Evolutionary conservation across 2,329 filamentous ascomycete species (phyloP).

Genomic region (Aspergillus pseudoterreus): DNA sequence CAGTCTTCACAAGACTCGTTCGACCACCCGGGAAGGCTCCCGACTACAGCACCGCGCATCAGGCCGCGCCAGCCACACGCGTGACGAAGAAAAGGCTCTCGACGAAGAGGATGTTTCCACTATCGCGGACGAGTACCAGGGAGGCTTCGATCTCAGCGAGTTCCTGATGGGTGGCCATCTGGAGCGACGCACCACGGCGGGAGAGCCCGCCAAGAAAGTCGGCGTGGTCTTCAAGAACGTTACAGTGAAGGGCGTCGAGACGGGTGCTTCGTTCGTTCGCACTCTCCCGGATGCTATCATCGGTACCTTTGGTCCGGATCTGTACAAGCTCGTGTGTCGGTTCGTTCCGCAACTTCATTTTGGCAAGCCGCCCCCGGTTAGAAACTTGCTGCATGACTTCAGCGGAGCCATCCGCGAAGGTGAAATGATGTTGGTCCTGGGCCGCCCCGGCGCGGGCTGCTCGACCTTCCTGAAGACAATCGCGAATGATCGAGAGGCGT

Average conservation of each 20-base stretch:
- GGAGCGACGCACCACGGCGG: slow-evolving; percentile 64
- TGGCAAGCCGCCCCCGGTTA: slow-evolving; percentile 47
- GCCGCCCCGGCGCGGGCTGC: slow-evolving; percentile 70
- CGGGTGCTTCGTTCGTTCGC: slow-evolving; percentile 64
- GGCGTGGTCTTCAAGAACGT: slow-evolving; percentile 74
- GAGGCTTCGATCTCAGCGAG: slow-evolving; percentile 62
- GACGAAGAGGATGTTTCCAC: slow-evolving; percentile 33
- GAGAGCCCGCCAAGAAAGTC: slow-evolving; percentile 68
- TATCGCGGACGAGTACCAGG: slow-evolving; percentile 18
- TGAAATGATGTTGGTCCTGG: slow-evolving; percentile 71
- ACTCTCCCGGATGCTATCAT: slow-evolving; percentile 71
- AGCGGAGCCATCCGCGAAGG: slow-evolving; percentile 63
- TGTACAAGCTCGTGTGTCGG: slow-evolving; percentile 61
- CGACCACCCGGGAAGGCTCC: slow-evolving; percentile 24
- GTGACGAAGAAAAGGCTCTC: slow-evolving; percentile 45
- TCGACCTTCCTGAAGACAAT: slow-evolving; percentile 74
- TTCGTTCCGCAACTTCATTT: slow-evolving; percentile 52
- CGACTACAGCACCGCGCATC: slow-evolving; percentile 23
- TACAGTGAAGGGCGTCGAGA: slow-evolving; percentile 68
- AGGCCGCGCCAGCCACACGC: slow-evolving; percentile 22
- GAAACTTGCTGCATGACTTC: slow-evolving; percentile 63
- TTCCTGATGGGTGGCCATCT: slow-evolving; percentile 74
- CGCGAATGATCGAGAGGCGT: slow-evolving; percentile 65
- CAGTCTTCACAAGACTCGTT: slow-evolving; percentile 41
- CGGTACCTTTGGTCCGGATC: slow-evolving; percentile 75